phyloP scores from a whole-genome alignment of 805 yeast genomes.

The Yarrowia sp. region DNA sequence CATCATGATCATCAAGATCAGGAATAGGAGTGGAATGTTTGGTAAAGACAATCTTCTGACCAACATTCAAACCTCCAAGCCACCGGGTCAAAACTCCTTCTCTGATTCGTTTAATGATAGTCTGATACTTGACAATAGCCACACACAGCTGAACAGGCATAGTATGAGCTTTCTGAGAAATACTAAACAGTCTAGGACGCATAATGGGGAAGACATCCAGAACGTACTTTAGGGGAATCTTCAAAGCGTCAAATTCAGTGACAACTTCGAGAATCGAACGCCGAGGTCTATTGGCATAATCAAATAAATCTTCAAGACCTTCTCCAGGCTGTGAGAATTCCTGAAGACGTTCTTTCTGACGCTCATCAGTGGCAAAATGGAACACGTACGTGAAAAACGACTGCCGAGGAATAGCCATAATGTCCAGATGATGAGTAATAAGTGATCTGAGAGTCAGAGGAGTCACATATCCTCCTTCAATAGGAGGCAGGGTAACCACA shows the following conservation, averaged over 20 bases:
- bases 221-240: slow-evolving; percentile 70
- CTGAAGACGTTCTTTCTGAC: slow-evolving; percentile 70
- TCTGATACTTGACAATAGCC: slow-evolving; percentile 83
- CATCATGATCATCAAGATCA: slow-evolving; percentile 38
- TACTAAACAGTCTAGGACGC: slow-evolving; percentile 79
- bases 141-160: slow-evolving; percentile 56
- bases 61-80: slow-evolving; percentile 51
- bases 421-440: slow-evolving; percentile 75
- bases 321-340: slow-evolving; percentile 70
- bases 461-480: slow-evolving; percentile 53
- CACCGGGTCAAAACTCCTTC: slow-evolving; percentile 81
- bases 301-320: slow-evolving; percentile 76
- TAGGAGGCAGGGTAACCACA: slow-evolving; percentile 32
- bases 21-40: slow-evolving; percentile 43
- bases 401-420: slow-evolving; percentile 77
- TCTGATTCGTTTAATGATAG: slow-evolving; percentile 72
- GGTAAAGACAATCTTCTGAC: slow-evolving; percentile 54
- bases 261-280: slow-evolving; percentile 81
- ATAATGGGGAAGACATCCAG: slow-evolving; percentile 76
- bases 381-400: slow-evolving; percentile 72
- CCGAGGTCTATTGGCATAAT: slow-evolving; percentile 92
- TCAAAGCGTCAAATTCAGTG: slow-evolving; percentile 73
- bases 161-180: slow-evolving; percentile 53
- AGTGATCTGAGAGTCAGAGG: slow-evolving; percentile 69
- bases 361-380: slow-evolving; percentile 71